phyloP scores from a whole-genome alignment of 305 asterid species.

The Fraxinus albicans region DNA sequence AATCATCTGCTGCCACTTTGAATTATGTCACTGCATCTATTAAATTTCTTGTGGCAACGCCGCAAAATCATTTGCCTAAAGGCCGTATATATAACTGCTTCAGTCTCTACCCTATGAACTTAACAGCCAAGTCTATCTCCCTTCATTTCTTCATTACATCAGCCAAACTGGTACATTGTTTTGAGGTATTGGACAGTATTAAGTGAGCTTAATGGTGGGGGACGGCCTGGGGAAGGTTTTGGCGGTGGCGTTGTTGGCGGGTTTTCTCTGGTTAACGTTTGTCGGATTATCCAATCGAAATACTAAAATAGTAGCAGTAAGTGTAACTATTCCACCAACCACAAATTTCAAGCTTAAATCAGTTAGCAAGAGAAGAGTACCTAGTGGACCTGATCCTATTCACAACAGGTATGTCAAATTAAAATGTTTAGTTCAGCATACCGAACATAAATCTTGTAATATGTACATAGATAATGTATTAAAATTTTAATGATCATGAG shows the following conservation, averaged over 20 bases:
- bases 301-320: slow-evolving; percentile 9
- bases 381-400: slow-evolving; percentile 83
- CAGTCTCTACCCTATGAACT: background rate
- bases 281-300: slow-evolving; percentile 29
- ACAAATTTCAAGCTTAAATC: slow-evolving; percentile 29
- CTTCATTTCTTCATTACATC: background rate
- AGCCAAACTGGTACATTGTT: background rate
- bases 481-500: background rate
- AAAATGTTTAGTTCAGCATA: background rate
- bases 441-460: background rate
- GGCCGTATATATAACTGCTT: background rate
- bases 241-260: slow-evolving; percentile 33
- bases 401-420: slow-evolving; percentile 65
- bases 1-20: no score
- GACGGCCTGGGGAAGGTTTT: slow-evolving; percentile 11
- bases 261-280: slow-evolving; percentile 42
- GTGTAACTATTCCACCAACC: slow-evolving; percentile 23
- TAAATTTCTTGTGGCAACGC: no score
- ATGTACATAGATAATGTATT: no score
- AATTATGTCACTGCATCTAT: no score
- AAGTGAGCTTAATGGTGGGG: background rate
- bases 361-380: slow-evolving; percentile 80
- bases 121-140: background rate
- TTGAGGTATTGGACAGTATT: background rate
- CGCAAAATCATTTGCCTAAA: background rate